A percentile compares a stretch with the other conserved stretches of the same genome.
phyloP scores from a whole-genome alignment of 164 flowering plant species.

The Echeveria elegans region DNA sequence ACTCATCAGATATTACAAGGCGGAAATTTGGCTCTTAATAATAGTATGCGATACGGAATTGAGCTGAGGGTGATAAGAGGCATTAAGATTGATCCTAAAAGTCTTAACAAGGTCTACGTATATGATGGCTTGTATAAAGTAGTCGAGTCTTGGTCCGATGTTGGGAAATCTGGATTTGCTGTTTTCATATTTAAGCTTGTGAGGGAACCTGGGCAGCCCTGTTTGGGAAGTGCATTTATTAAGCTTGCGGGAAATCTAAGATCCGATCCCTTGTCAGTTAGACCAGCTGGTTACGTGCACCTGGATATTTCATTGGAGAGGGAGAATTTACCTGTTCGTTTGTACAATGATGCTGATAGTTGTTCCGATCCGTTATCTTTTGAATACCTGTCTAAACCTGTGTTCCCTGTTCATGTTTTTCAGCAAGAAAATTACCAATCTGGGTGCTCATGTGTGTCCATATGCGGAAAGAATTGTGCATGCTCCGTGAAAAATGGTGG shows the following conservation, averaged over 20 bases:
- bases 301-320: conserved; percentile 58
- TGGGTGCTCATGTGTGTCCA: conserved; percentile 58
- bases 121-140: conserved; percentile 85
- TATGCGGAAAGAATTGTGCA: conserved; percentile 44
- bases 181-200: conserved; percentile 71
- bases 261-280: conserved; percentile 30
- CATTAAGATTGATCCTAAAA: conserved; percentile 37
- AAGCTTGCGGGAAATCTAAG: conserved; percentile 48
- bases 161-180: conserved; percentile 84
- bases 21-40: conserved; percentile 79
- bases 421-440: conserved; percentile 15
- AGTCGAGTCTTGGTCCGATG: conserved; percentile 63
- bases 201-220: conserved; percentile 64
- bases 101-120: conserved; percentile 54
- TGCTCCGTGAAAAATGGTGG: conserved; percentile 79
- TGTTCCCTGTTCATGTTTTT: conserved; percentile 41
- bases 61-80: conserved; percentile 89
- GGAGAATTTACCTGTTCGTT: conserved; percentile 52
- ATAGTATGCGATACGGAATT: conserved; percentile 72
- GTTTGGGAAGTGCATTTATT: conserved; percentile 69
- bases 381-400: conserved; percentile 46
- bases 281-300: conserved; percentile 55
- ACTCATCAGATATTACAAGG: conserved; percentile 68
- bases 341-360: conserved; percentile 70
- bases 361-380: conserved; percentile 48